These are phyloP conservation scores for Inga laurina DNA, from an alignment of 306 rosid genomes.

Conservation along the genomic window DNA sequence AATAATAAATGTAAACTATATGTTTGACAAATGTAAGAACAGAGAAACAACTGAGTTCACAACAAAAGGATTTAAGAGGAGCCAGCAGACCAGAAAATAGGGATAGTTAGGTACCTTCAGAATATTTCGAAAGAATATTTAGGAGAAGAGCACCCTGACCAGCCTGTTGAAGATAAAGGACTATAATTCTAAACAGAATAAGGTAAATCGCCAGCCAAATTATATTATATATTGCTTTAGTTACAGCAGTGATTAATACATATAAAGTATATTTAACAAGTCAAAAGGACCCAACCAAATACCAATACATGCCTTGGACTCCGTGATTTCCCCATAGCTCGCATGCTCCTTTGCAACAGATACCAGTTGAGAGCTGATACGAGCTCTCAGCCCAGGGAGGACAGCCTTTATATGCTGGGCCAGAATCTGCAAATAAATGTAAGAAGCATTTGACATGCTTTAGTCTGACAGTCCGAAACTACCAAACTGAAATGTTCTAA, in stretches of 20 bases:
- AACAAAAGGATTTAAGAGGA: constrained; percentile 13
- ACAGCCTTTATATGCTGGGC: constrained; percentile 87
- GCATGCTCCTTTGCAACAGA: constrained; percentile 95
- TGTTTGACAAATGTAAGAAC: background rate
- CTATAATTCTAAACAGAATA: constrained; percentile 16
- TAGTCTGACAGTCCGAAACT: constrained; percentile 14
- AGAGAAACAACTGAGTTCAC: constrained; percentile 14
- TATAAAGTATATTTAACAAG: constrained; percentile 16
- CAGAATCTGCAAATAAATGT: constrained; percentile 65
- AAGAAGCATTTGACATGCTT: constrained; percentile 30
- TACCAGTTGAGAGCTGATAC: constrained; percentile 79
- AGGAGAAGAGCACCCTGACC: constrained; percentile 98
- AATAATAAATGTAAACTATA: constrained; percentile 4
- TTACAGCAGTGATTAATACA: background rate
- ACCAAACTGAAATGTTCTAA: background rate
- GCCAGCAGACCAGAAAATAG: constrained; percentile 5
- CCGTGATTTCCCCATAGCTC: constrained; percentile 93
- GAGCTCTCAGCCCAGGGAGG: constrained; percentile 89
- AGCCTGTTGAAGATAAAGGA: constrained; percentile 55
- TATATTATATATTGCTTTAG: constrained; percentile 16
- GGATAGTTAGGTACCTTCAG: constrained; percentile 69
- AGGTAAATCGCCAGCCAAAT: constrained; percentile 12
- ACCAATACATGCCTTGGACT: constrained; percentile 71
- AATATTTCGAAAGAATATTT: constrained; percentile 90
- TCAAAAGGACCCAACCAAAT: background rate